These are phyloP conservation scores for Hypoxylon intermedium DNA, from an alignment of 495 filamentous ascomycete genomes.

Conservation along the genomic window DNA sequence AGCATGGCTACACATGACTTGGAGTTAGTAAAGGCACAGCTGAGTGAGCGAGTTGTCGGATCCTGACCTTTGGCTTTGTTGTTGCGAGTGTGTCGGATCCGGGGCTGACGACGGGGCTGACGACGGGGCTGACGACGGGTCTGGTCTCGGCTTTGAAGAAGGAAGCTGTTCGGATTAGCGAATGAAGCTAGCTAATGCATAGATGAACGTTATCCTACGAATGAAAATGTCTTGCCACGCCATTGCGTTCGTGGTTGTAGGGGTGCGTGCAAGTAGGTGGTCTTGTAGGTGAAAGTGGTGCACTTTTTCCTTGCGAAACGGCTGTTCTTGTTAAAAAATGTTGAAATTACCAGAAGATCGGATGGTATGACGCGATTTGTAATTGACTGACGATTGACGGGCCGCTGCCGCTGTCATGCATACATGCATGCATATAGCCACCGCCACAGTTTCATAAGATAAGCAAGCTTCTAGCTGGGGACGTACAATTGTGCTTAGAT, in stretches of 20 bases:
- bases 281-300: neutral
- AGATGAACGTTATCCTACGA: constrained; percentile 37
- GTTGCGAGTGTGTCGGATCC: constrained; percentile 32
- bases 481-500: constrained; percentile 13
- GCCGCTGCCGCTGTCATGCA: neutral
- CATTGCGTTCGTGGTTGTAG: constrained; percentile 39
- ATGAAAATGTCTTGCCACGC: constrained; percentile 42
- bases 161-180: constrained; percentile 39
- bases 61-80: constrained; percentile 56
- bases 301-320: constrained; percentile 7
- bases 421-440: no score
- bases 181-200: neutral
- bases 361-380: constrained; percentile 41
- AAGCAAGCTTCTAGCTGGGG: no score
- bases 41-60: neutral
- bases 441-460: no score
- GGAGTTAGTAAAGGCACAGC: constrained; percentile 4
- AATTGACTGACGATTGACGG: constrained; percentile 10
- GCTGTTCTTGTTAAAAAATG: neutral
- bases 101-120: constrained; percentile 32
- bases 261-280: neutral
- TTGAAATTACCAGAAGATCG: constrained; percentile 24
- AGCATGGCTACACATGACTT: constrained; percentile 76
- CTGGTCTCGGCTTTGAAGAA: constrained; percentile 35
- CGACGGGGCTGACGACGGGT: constrained; percentile 25